These are phyloP conservation scores for Globisporangium yorkense DNA, from an alignment of 352 stramenopile species.

Conservation along the genomic window DNA sequence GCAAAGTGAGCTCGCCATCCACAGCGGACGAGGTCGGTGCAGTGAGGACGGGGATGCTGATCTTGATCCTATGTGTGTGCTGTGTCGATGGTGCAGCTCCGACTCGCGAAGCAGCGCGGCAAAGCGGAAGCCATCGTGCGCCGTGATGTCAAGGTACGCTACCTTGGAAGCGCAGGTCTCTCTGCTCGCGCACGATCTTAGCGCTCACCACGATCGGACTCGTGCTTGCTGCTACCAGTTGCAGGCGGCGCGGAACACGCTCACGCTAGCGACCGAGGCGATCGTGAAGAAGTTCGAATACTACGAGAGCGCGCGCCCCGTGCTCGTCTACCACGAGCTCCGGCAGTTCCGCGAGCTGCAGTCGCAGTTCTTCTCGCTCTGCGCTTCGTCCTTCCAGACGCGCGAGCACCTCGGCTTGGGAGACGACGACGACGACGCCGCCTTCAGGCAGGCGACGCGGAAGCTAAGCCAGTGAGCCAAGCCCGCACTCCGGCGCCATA, in stretches of 20 bases:
- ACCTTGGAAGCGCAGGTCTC: not conserved
- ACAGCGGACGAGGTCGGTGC: not conserved
- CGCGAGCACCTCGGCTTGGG: constrained; percentile 1
- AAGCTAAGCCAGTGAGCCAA: not conserved
- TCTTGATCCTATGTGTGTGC: not conserved
- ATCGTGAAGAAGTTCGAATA: constrained; percentile 21
- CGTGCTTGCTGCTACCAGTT: constrained; percentile 9
- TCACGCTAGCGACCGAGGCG: constrained; percentile 11
- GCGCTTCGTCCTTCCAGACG: constrained; percentile 16
- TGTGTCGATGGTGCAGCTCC: constrained; percentile 12
- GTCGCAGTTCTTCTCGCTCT: constrained; percentile 20
- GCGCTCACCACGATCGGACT: too few species aligned
- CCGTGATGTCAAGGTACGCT: constrained; percentile 22
- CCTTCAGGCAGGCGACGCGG: not conserved
- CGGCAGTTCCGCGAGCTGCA: constrained; percentile 23
- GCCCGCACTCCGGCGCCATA: not conserved
- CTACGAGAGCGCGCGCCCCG: constrained; percentile 17
- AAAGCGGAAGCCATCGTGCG: constrained; percentile 22
- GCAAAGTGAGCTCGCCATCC: constrained; percentile 11
- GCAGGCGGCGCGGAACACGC: constrained; percentile 13
- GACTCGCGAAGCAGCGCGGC: constrained; percentile 14
- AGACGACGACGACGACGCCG: constrained; percentile 1
- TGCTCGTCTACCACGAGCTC: constrained; percentile 22
- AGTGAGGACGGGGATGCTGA: not conserved
- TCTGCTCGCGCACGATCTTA: too few species aligned